Percentiles rank a stretch among this genome's conserved stretches.
phyloP scores from a whole-genome alignment of 2,329 filamentous ascomycete species.

The Xylariaceae sp. region DNA sequence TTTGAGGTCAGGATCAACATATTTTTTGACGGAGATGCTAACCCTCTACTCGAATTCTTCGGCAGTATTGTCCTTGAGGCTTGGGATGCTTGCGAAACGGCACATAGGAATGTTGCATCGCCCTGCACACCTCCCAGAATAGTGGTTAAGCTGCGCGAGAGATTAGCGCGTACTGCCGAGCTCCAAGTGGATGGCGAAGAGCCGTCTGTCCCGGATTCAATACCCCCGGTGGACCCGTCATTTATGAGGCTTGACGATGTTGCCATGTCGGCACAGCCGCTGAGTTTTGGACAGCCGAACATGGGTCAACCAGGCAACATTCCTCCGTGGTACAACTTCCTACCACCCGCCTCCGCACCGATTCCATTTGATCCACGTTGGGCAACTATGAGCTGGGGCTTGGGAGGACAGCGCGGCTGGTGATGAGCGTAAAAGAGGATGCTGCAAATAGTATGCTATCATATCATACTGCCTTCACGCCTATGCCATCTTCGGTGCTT shows the following conservation, averaged over 20 bases:
- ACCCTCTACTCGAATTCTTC: not conserved
- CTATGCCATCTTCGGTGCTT: too few relatives aligned
- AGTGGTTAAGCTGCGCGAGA: not conserved
- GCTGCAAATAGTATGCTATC: not conserved
- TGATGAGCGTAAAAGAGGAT: not conserved
- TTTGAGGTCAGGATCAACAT: slow-evolving; percentile 29
- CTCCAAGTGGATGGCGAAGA: not conserved
- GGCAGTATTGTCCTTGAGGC: not conserved
- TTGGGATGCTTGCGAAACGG: not conserved
- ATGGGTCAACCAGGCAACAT: not conserved
- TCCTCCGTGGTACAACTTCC: not conserved
- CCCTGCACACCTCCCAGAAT: not conserved
- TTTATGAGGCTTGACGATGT: too few relatives aligned
- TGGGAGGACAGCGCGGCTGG: not conserved
- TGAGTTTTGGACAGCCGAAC: not conserved
- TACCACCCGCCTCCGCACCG: not conserved
- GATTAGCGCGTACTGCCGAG: not conserved
- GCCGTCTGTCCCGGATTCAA: not conserved
- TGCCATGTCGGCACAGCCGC: not conserved
- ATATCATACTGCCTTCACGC: not conserved
- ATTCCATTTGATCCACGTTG: not conserved
- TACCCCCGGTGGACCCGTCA: not conserved
- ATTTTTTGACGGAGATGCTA: not conserved
- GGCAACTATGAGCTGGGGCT: not conserved
- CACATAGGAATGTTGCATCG: not conserved